Base-by-base conservation (phyloP, 2,329 filamentous ascomycete species). In the Phialophora tarda region DNA sequence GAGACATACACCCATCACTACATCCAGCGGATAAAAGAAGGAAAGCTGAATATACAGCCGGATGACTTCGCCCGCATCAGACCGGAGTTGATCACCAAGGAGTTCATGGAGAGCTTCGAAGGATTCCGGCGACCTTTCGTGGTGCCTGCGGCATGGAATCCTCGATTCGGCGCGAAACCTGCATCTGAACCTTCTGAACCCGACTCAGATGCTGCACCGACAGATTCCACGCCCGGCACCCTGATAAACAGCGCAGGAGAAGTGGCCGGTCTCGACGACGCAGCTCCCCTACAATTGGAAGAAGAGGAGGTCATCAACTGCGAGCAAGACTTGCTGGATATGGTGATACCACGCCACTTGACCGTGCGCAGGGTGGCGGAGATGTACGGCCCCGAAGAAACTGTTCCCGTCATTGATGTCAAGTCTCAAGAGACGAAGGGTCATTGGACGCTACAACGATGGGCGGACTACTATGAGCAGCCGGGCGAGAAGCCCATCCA, bases 61-160 rank as follows among this genome's bases (percentile, higher is more conserved):
- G 88, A 90, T 67, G 84, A 78, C 10, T 90, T 90, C 68, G 85
- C 87, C 34, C 84, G 88, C 17, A 84, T 90, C 79, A 82, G 83
- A 50, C 86, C 88, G 1, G 87, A 90, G 71, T 74, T 89, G 53
- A 81, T 89, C 51, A 88, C 86, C 2, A 82, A 83, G 24, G 86
- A 89, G 63, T 87, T 86, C 71, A 85, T 90, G 59, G 86, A 89
- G 75, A 84, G 82, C 70, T 85, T 85, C 53, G 83, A 83, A 65
- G 84, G 84, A n/a, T 89, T 89, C 81, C 85, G 82, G 23, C 86
- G 89, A 71, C 88, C 88, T n/a, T 84, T 90, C 55, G 82, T 90
- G 62, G 87, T 90, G 54, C 88, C 88, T 38, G 86, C 86, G 17
- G 79, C 79, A 23, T 82, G 84, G 73, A 90, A 90, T 72, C 84